Percentiles rank a stretch among this genome's conserved stretches.
These are phyloP conservation scores for Spinacia oleracea DNA, from an alignment of 179 eudicot species.

Conservation along the genomic window DNA sequence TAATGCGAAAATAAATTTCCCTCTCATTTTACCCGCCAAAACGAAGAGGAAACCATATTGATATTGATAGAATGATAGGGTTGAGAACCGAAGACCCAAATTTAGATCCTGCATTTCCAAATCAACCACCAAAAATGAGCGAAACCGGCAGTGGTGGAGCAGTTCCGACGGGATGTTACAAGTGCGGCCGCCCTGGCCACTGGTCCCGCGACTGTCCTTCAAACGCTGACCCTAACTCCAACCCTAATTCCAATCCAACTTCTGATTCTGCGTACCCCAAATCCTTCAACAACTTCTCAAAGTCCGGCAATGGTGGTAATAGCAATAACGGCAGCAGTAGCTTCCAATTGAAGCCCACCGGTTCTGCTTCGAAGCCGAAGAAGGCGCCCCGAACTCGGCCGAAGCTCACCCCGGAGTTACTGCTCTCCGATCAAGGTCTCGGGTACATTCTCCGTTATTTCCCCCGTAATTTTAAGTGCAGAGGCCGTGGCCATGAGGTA, in stretches of 20 bases:
- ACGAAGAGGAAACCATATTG: neutral
- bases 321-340: neutral
- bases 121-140: neutral
- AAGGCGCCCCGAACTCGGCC: constrained; percentile 63
- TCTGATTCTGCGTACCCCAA: constrained; percentile 6
- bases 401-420: constrained; percentile 73
- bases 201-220: constrained; percentile 58
- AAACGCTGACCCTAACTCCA: constrained; percentile 35
- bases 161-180: constrained; percentile 89
- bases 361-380: constrained; percentile 52
- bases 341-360: constrained; percentile 13
- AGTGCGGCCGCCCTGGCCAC: constrained; percentile 95
- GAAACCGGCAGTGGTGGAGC: constrained; percentile 35
- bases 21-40: constrained; percentile 21
- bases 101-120: neutral
- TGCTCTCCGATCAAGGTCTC: constrained; percentile 74
- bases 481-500: constrained; percentile 91
- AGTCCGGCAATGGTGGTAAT: neutral
- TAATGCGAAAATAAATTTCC: constrained; percentile 2
- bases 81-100: too few relatives aligned
- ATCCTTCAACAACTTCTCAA: constrained; percentile 20
- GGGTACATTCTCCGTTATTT: constrained; percentile 81
- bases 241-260: constrained; percentile 20
- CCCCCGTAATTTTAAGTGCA: constrained; percentile 63
- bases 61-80: too few relatives aligned